phyloP scores from a whole-genome alignment of 331 rosid genomes.

The Acacia pycnantha region DNA sequence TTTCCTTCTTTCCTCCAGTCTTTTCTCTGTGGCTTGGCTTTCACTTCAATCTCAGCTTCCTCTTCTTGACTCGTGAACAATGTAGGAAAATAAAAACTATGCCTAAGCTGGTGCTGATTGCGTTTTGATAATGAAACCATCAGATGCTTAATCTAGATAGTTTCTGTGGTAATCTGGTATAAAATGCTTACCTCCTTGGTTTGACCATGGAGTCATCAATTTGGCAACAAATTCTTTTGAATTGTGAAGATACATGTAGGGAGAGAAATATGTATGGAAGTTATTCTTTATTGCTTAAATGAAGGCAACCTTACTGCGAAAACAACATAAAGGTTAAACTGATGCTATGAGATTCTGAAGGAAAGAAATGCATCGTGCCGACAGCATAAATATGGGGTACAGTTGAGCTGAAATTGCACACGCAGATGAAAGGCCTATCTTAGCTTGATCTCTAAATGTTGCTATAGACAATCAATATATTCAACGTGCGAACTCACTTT shows the following conservation, averaged over 20 bases:
- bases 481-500: neutral
- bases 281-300: neutral
- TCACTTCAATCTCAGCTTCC: neutral
- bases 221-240: neutral
- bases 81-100: neutral
- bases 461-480: neutral
- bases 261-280: neutral
- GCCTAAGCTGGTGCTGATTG: neutral
- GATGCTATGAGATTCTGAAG: neutral
- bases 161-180: neutral
- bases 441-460: neutral
- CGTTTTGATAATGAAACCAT: neutral
- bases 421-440: neutral
- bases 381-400: neutral
- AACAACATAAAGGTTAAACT: neutral
- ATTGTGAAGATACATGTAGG: neutral
- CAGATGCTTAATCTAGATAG: neutral
- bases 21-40: neutral
- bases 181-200: neutral
- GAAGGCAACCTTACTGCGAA: neutral
- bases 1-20: neutral
- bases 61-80: neutral
- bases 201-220: neutral
- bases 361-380: neutral
- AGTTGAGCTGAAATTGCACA: too few species aligned